A percentile compares a stretch with the other conserved stretches of the same genome.
These are phyloP conservation scores for Baorangia bicolor DNA, from an alignment of 768 basidiomycete species.

Conservation along the genomic window DNA sequence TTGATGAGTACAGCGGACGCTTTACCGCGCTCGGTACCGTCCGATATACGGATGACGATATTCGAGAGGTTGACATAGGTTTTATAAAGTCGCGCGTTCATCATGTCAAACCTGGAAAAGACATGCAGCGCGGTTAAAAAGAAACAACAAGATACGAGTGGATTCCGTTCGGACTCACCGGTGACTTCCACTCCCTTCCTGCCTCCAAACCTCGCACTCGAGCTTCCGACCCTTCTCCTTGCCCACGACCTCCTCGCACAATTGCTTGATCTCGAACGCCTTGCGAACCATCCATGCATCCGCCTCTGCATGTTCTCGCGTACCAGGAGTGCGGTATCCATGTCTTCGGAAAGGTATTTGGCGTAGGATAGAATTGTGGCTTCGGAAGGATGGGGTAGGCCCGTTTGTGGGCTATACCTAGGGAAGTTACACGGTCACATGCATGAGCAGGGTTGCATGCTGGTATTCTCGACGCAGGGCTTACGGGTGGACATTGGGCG, in stretches of 20 bases:
- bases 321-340: slow-evolving; percentile 93
- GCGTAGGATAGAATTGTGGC: slow-evolving; percentile 61
- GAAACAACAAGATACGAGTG: background rate
- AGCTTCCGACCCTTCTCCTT: slow-evolving; percentile 50
- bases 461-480: slow-evolving; percentile 13
- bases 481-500: slow-evolving; percentile 54
- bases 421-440: background rate
- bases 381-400: slow-evolving; percentile 71
- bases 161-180: slow-evolving; percentile 48
- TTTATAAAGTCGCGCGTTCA: slow-evolving; percentile 80
- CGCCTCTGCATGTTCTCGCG: slow-evolving; percentile 80
- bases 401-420: slow-evolving; percentile 49
- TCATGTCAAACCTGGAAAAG: slow-evolving; percentile 85
- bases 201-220: slow-evolving; percentile 91
- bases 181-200: slow-evolving; percentile 86
- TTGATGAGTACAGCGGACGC: slow-evolving; percentile 86
- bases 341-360: slow-evolving; percentile 74
- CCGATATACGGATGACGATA: slow-evolving; percentile 82
- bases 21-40: slow-evolving; percentile 69
- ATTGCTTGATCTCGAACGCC: slow-evolving; percentile 55
- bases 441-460: background rate
- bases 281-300: slow-evolving; percentile 80
- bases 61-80: slow-evolving; percentile 87
- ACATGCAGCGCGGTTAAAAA: background rate
- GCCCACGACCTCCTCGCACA: slow-evolving; percentile 58